Evolutionary conservation across 2,329 filamentous ascomycete genomes (phyloP).

Genomic region (Arthrobotrys iridis): DNA sequence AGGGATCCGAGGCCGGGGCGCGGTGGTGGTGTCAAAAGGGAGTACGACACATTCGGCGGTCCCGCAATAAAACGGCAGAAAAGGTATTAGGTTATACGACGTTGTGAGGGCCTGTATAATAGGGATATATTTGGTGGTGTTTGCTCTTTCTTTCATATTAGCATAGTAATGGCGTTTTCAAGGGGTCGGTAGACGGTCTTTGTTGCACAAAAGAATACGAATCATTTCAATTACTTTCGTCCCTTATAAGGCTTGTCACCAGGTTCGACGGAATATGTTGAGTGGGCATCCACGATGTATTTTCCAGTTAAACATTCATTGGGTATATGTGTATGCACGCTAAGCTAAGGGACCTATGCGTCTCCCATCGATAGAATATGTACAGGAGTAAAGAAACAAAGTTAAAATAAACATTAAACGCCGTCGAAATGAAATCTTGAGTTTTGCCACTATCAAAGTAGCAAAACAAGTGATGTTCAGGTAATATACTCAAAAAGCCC

Average conservation of each 20-base stretch:
- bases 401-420: conserved; percentile 3
- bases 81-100: conserved; percentile 9
- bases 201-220: neutral
- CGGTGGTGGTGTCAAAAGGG: conserved; percentile 2
- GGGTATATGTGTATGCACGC: conserved; percentile 41
- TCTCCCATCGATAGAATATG: conserved; percentile 23
- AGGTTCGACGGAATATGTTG: no score
- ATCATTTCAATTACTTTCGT: neutral
- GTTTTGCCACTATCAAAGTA: conserved; percentile 36
- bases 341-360: conserved; percentile 5
- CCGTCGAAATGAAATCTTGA: conserved; percentile 12
- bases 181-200: neutral
- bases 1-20: neutral
- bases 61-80: conserved; percentile 27
- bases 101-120: neutral
- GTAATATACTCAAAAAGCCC: neutral
- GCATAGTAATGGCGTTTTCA: conserved; percentile 7
- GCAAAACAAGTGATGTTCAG: neutral
- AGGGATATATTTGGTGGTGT: neutral
- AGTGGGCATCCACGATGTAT: neutral
- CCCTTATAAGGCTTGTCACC: no score
- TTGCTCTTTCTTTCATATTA: neutral
- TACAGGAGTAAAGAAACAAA: conserved; percentile 26
- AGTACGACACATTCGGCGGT: neutral
- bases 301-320: conserved; percentile 2